A percentile compares a stretch with the other conserved stretches of the same genome.
These are phyloP conservation scores for Sporothrix mexicana DNA, from an alignment of 2,329 filamentous ascomycete genomes.

Conservation along the genomic window DNA sequence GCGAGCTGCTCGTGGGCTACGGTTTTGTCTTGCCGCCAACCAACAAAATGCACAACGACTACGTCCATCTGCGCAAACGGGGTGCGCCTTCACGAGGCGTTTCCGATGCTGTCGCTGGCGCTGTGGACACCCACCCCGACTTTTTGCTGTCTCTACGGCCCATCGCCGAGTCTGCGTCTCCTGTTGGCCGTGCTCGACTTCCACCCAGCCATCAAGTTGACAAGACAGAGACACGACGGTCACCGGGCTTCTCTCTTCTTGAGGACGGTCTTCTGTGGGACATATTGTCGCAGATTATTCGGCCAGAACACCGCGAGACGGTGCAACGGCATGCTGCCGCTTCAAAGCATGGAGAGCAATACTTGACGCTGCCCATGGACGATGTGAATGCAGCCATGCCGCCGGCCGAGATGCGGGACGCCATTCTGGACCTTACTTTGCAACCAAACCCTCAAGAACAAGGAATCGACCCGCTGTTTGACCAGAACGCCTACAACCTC, in stretches of 20 bases:
- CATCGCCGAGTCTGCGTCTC: constrained; percentile 45
- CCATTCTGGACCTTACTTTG: constrained; percentile 41
- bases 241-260: constrained; percentile 42
- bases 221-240: not conserved
- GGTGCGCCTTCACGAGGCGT: constrained; percentile 36
- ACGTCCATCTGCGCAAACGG: constrained; percentile 61
- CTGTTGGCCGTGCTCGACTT: not conserved
- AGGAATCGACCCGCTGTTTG: not conserved
- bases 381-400: not conserved
- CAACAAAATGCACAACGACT: constrained; percentile 62
- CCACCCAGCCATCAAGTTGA: not conserved
- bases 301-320: constrained; percentile 41
- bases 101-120: constrained; percentile 30
- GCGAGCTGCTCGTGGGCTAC: constrained; percentile 69
- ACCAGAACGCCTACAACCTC: constrained; percentile 36
- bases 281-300: constrained; percentile 49
- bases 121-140: constrained; percentile 41
- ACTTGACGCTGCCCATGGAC: not conserved
- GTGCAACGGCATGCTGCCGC: constrained; percentile 32
- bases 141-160: constrained; percentile 61
- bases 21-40: constrained; percentile 63
- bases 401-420: constrained; percentile 26
- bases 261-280: constrained; percentile 61
- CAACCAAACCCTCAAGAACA: not conserved
- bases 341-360: not conserved